Conservation (phyloP, 768 basidiomycete species). For the Psilocybe cyanescens region DNA sequence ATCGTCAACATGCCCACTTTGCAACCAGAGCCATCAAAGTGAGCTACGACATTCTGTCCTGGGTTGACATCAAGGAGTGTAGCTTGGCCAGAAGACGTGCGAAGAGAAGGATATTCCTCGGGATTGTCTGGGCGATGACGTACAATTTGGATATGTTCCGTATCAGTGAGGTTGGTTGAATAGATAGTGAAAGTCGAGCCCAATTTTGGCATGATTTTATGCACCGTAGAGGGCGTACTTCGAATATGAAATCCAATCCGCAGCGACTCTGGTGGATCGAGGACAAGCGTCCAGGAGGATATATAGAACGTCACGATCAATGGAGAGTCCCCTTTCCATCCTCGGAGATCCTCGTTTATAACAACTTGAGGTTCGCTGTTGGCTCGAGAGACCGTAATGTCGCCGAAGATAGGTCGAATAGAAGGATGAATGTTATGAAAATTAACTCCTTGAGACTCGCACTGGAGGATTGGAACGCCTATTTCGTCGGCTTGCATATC, state of each 20-base stretch:
- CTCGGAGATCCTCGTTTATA: constrained; percentile 34
- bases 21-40: not conserved
- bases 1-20: constrained; percentile 21
- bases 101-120: constrained; percentile 9
- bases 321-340: constrained; percentile 36
- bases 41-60: constrained; percentile 7
- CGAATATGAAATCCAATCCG: too few species aligned
- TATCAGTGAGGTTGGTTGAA: constrained; percentile 30
- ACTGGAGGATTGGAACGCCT: constrained; percentile 37
- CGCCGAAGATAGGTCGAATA: constrained; percentile 39
- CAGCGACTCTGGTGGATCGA: constrained; percentile 13
- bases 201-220: constrained; percentile 22
- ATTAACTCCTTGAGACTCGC: constrained; percentile 27
- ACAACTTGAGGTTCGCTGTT: constrained; percentile 14
- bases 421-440: constrained; percentile 37
- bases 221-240: too few species aligned
- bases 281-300: constrained; percentile 34
- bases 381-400: constrained; percentile 9
- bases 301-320: constrained; percentile 40
- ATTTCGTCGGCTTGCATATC: constrained; percentile 15
- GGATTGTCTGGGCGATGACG: constrained; percentile 30
- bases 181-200: constrained; percentile 28
- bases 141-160: constrained; percentile 31
- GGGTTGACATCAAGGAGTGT: constrained; percentile 6
- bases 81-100: not conserved